Base-by-base conservation (phyloP, 2,329 filamentous ascomycete species). In the Paraphaeosphaeria sporulosa region DNA sequence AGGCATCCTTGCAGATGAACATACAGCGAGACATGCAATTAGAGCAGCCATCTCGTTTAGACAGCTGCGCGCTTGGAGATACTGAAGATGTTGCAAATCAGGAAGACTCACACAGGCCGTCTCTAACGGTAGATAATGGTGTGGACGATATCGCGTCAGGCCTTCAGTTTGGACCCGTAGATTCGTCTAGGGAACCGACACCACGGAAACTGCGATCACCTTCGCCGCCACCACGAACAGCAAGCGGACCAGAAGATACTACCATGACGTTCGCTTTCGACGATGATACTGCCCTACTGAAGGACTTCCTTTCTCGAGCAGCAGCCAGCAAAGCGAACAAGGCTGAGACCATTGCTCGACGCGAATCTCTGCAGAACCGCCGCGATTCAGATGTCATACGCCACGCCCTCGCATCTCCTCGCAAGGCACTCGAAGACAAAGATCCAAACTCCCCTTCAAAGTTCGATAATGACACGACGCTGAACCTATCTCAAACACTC, bases 271-370 rank as follows among this genome's bases (percentile, higher is more conserved):
- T 78, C 58, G 61, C 76, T 67, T 50, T 83, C 62, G 71, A 79
- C 42, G 81, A 82, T 57, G 82, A 84, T 60, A 84, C 82, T 8
- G 82, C 81, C 1, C 68, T 83, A 17, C 71, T 84, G 5, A 81
- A 82, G 60, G 81, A 82, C 38, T 84, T 84, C 63, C 76, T 84
- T 44, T 81, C 72, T 19, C 80, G 81, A 9, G 81, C 81, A n/a
- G 80, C 79, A n/a, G 78, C 81, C 32, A 82, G 74, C 63, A 83
- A 81, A 65, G 72, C 78, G 19, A 73, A 70, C 57, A 78, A 76
- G 51, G 68, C 77, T 23, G 69, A 72, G 17, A 65, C 64, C 12
- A 72, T 75, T 19, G 65, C 73, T 38, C 78, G 77, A 44, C 77
- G 79, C 17, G 76, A 79, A 46, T 82, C 81, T 0, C 61, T 83